A percentile compares a stretch with the other conserved stretches of the same genome.
Evolutionary conservation across 1,139 yeast genomes (phyloP).

Genomic region (Kluyveromyces sp.): DNA sequence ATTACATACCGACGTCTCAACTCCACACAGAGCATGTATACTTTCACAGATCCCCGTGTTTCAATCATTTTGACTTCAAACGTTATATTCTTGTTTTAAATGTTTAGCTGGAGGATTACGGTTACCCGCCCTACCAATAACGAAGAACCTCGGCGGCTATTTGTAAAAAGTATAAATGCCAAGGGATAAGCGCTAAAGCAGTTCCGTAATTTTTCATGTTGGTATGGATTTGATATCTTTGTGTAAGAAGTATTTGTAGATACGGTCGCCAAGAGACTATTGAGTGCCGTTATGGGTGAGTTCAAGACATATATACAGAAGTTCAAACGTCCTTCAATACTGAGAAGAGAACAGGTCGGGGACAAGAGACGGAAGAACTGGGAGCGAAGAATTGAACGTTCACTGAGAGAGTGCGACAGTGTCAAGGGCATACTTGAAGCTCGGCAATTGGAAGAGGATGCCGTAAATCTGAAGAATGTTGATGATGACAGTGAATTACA

Average conservation of each 20-base stretch:
- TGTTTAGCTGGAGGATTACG: neutral
- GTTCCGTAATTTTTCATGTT: too few species aligned
- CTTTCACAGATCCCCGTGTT: too few species aligned
- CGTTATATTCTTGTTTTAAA: neutral
- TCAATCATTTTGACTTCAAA: neutral
- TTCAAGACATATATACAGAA: conserved; percentile 1
- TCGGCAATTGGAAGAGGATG: conserved; percentile 10
- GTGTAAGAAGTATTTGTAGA: too few species aligned
- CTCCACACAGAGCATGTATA: too few species aligned
- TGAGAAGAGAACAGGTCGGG: neutral
- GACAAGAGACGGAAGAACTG: neutral
- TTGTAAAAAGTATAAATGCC: neutral
- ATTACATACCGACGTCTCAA: too few species aligned
- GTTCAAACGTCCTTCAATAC: conserved; percentile 5
- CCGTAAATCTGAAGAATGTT: conserved; percentile 13
- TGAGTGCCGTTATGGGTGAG: conserved; percentile 4
- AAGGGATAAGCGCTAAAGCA: neutral
- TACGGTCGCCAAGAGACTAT: too few species aligned
- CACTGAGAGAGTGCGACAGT: conserved; percentile 39
- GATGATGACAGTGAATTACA: conserved; percentile 14
- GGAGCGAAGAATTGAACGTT: neutral
- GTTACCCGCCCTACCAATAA: neutral
- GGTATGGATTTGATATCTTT: neutral
- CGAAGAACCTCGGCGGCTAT: neutral
- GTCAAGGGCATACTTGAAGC: conserved; percentile 78